phyloP scores from a whole-genome alignment of 73 alveolate species.

The Diophrys appendiculata region DNA sequence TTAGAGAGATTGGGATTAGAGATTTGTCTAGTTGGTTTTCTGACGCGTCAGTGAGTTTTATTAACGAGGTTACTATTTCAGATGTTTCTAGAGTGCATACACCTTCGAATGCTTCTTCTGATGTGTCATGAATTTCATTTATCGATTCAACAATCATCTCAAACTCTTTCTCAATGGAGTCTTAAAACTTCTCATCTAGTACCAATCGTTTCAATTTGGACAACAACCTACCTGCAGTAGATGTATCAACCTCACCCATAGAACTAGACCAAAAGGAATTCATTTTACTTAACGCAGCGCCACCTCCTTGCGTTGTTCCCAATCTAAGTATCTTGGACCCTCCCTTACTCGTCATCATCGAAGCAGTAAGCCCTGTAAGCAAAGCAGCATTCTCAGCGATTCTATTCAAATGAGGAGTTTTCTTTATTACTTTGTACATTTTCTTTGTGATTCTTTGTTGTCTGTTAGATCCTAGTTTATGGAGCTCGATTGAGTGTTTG shows the following conservation, averaged over 20 bases:
- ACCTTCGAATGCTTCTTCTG: slow-evolving; percentile 56
- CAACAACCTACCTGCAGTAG: neutral
- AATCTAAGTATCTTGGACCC: neutral
- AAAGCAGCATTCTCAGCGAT: neutral
- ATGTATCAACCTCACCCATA: neutral
- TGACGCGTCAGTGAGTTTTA: slow-evolving; percentile 1
- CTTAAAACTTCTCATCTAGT: slow-evolving; percentile 3
- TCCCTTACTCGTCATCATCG: neutral
- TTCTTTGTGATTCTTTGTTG: neutral
- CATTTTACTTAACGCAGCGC: neutral
- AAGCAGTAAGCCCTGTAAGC: neutral
- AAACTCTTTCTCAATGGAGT: slow-evolving; percentile 48
- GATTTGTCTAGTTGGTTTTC: slow-evolving; percentile 3
- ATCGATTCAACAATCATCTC: slow-evolving; percentile 23
- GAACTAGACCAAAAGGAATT: neutral
- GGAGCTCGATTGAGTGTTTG: neutral
- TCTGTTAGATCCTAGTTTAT: neutral
- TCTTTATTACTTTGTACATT: neutral
- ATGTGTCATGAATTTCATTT: slow-evolving; percentile 25
- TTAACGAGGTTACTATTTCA: slow-evolving; percentile 5
- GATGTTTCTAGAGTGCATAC: slow-evolving; percentile 38
- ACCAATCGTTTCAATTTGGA: neutral
- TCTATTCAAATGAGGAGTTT: neutral
- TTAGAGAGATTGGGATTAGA: slow-evolving; percentile 16
- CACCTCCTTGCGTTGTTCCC: neutral